Evolutionary conservation across 192 early-diverging fungal genomes (phyloP), one percentile per base, ranked within the genome.

Genomic region (Backusella mclennaniae): DNA sequence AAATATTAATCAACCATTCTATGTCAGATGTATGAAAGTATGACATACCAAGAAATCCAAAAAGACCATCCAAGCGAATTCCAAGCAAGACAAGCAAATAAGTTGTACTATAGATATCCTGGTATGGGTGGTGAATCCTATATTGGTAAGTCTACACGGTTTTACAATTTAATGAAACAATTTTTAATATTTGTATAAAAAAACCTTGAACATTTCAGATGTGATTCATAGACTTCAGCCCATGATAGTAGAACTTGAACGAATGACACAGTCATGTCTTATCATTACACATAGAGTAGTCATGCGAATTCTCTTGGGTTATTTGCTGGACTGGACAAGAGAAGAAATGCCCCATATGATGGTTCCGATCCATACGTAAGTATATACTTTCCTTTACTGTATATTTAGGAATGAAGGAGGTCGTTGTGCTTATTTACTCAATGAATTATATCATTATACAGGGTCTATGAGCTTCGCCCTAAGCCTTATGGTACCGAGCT

Each of bases 51-150:
- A 4, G 93, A 99, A 76, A 98, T 99, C 76, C 85, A 96, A 66
- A 59, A 80, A 56, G 56, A 82, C 19, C 94, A 93, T 73, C 97
- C 97, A 5, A 89, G 91, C 31, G 96, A 98, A 77, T 97, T 86
- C 75, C 83, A 85, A 23, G 91, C 90, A n/a, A 90, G 96, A 23
- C 85, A 89, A 79, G 81, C 87, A 31, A 93, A 95, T 85, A 99
- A 99, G 83, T 88, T 99, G 41, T 88, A 93, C 80, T 98, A 97
- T 71, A 89, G 97, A 29, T 99, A 98, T 82, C 97, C 97, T 15
- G 97, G 97, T 9, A 91, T 95, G 71, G 97, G 97, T 42, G 97
- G 97, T 49, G 97, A 99, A 85, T 94, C 92, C 11, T 97, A 97
- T 74, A 73, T 91, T 9, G 67, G 67, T 68, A 68, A 68, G 19